Evolutionary conservation across 768 basidiomycete species (phyloP).

Genomic region (Gelatoporia subvermispora): DNA sequence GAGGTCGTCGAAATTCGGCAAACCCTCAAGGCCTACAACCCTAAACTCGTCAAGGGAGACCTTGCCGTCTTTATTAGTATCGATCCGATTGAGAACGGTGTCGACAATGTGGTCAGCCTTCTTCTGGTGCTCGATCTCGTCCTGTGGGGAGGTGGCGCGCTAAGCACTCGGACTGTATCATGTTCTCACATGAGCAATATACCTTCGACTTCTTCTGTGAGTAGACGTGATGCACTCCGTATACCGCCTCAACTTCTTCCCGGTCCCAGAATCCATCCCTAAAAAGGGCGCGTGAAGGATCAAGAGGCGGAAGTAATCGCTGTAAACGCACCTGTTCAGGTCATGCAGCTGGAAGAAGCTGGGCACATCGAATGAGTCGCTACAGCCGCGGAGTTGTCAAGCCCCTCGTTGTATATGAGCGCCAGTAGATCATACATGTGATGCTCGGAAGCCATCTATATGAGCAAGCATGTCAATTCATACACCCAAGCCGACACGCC

Average conservation of each 20-base stretch:
- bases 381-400: constrained; percentile 23
- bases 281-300: not conserved
- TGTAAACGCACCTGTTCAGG: constrained; percentile 62
- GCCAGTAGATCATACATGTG: constrained; percentile 56
- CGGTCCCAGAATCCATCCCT: constrained; percentile 81
- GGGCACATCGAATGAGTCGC: constrained; percentile 75
- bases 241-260: constrained; percentile 91
- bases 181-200: not conserved
- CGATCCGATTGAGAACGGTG: constrained; percentile 63
- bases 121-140: constrained; percentile 71
- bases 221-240: constrained; percentile 91
- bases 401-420: not conserved
- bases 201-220: constrained; percentile 79
- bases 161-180: not conserved
- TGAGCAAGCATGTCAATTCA: constrained; percentile 2
- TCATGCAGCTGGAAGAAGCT: constrained; percentile 98
- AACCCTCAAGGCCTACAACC: constrained; percentile 62
- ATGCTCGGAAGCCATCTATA: constrained; percentile 87
- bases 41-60: constrained; percentile 69
- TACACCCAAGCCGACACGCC: not conserved
- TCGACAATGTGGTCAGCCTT: constrained; percentile 79
- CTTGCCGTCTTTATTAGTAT: constrained; percentile 69
- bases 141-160: constrained; percentile 32
- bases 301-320: not conserved
- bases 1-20: constrained; percentile 79